Evolutionary conservation across 179 eudicot genomes (phyloP).

Genomic region (Beta corolliflora): DNA sequence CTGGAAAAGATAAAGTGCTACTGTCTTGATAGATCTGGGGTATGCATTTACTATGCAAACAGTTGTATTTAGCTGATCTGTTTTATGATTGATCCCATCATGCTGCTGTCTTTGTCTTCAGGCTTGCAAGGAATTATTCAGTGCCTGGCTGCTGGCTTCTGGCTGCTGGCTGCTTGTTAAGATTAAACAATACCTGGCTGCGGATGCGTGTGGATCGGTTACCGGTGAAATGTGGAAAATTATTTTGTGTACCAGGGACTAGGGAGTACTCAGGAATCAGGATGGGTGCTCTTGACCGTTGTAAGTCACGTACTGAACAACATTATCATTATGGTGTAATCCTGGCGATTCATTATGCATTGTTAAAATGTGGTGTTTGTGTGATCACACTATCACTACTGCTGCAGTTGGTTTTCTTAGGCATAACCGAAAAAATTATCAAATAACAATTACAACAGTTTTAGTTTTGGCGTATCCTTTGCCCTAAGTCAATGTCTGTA

Average conservation of each 20-base stretch:
- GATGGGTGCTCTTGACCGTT: not conserved
- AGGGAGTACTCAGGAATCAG: no score
- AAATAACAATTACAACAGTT: not conserved
- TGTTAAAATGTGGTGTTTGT: not conserved
- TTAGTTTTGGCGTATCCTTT: not conserved
- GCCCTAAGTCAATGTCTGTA: not conserved
- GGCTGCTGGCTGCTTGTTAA: no score
- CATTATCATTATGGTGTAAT: not conserved
- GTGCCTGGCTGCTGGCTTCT: not conserved
- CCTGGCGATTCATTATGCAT: not conserved
- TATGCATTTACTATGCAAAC: not conserved
- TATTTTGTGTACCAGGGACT: not conserved
- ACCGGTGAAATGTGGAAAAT: not conserved
- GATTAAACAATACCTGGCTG: not conserved
- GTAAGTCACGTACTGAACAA: not conserved
- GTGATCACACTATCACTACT: not conserved
- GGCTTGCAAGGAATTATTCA: not conserved
- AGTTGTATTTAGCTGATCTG: not conserved
- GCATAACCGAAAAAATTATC: not conserved
- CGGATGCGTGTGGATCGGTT: not conserved
- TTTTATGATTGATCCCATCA: not conserved
- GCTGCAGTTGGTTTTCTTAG: not conserved
- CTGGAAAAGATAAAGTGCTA: not conserved
- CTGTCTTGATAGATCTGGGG: not conserved
- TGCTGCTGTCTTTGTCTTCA: not conserved